Base-by-base conservation (phyloP, 2,329 filamentous ascomycete species). In the Colletotrichum sp. region DNA sequence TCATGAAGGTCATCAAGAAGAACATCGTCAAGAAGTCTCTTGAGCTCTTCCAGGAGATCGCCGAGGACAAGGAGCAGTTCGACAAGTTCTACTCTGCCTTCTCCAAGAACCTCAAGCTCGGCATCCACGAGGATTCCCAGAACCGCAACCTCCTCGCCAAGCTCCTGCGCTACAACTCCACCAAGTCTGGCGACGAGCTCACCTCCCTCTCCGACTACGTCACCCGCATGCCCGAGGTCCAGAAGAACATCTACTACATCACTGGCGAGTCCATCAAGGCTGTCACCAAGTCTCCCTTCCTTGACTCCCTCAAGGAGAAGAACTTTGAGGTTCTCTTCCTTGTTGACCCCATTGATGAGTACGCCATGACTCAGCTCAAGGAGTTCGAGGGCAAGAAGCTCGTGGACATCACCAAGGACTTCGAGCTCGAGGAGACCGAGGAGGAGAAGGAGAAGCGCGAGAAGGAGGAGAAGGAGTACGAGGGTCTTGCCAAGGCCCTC, bases 1-100 rank as follows among this genome's bases (percentile, higher is more conserved):
- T 99, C 92, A 99, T 99, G 97, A 99, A 99, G 94, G 97, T 99
- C 88, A 99, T 99, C 93, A 98, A 98, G 94, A 99, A 99, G 96
- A 99, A 99, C 94, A 98, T 99, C 80, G 96, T 99, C 92, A 99
- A 99, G 96, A 99, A 99, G 95, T 95, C 95, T 80, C 95, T 99
- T 80, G 97, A 99, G 92, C 95, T 99, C 87, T 99, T 99, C 94
- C 93, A 93, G 84, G 97, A 99, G 92, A 99, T 99, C 79, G 94
- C 97, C 76, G 97, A 99, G 92, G 97, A 99, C 90, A 98, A 98
- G 90, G 97, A 99, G 93, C 95, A 98, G 88, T 99, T 99, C 87
- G 97, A 99, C 93, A 99, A 99, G 94, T 99, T 99, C 94, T 99
- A 99, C 94, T 91, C 90, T 84, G 97, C 97, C 83, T 99, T 99